Percentiles rank a stretch among this genome's conserved stretches.
Conservation (phyloP, 2,329 filamentous ascomycete genomes). For the Paecilomyces dactylethromorphus region DNA sequence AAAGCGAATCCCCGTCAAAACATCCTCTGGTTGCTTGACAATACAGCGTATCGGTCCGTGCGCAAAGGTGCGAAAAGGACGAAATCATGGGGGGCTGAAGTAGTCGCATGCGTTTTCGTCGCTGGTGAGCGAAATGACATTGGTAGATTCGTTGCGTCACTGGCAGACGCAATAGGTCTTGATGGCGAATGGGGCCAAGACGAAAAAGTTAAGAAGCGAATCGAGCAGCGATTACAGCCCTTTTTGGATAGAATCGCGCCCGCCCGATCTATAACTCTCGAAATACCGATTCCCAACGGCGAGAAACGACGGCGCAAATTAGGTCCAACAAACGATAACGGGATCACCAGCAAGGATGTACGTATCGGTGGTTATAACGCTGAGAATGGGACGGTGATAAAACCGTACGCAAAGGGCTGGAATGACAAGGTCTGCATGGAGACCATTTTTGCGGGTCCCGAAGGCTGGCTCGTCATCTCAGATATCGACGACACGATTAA, state of each 20-base stretch:
- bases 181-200: conserved; percentile 46
- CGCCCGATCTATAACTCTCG: conserved; percentile 59
- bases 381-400: conserved; percentile 44
- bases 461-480: conserved; percentile 80
- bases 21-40: conserved; percentile 84
- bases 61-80: conserved; percentile 30
- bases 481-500: conserved; percentile 97
- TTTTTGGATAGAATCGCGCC: conserved; percentile 73
- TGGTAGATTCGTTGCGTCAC: conserved; percentile 60
- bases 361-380: conserved; percentile 42
- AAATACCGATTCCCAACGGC: conserved; percentile 49
- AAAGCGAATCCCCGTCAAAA: conserved; percentile 58
- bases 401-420: conserved; percentile 20
- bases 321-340: conserved; percentile 65
- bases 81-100: conserved; percentile 68
- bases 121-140: conserved; percentile 62
- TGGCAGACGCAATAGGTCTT: conserved; percentile 64
- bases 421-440: conserved; percentile 50
- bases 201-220: conserved; percentile 53
- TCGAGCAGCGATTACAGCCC: conserved; percentile 53
- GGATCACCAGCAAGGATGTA: conserved; percentile 61
- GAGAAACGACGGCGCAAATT: conserved; percentile 45
- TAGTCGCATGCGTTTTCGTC: conserved; percentile 75
- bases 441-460: conserved; percentile 66
- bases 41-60: conserved; percentile 63